phyloP scores from a whole-genome alignment of 2,329 filamentous ascomycete genomes.

The Monilinia fructicola region DNA sequence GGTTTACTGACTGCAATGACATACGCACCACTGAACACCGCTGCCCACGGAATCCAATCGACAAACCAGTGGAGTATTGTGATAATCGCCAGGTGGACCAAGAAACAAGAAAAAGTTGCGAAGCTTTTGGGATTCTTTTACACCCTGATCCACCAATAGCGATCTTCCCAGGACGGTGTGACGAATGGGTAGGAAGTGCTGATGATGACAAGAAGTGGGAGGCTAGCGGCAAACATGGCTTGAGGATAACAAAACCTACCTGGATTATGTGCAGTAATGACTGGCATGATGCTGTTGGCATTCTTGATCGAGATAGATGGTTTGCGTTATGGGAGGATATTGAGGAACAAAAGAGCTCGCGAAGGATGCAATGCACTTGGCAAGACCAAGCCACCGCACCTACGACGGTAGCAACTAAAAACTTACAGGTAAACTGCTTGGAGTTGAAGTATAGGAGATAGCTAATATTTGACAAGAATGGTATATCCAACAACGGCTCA shows the following conservation, averaged over 20 bases:
- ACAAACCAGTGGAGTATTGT: background rate
- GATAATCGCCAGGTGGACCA: background rate
- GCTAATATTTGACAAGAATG: background rate
- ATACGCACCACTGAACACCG: background rate
- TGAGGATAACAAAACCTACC: background rate
- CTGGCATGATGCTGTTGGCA: background rate
- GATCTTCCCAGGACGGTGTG: background rate
- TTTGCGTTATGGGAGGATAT: background rate
- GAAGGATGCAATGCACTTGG: no score
- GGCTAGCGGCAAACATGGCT: accelerated
- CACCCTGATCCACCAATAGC: background rate
- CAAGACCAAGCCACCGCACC: background rate
- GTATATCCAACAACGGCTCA: background rate
- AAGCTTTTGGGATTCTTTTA: accelerated
- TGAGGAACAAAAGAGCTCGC: background rate
- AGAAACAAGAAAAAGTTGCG: background rate
- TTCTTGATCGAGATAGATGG: background rate
- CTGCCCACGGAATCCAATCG: background rate
- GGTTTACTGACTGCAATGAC: background rate
- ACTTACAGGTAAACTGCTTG: background rate
- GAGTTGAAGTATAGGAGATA: background rate
- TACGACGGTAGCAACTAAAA: background rate
- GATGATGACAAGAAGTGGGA: background rate
- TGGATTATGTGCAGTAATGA: background rate
- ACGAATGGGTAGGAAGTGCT: background rate